Conservation (phyloP, 768 basidiomycete genomes). For the Crassisporium funariophilum region DNA sequence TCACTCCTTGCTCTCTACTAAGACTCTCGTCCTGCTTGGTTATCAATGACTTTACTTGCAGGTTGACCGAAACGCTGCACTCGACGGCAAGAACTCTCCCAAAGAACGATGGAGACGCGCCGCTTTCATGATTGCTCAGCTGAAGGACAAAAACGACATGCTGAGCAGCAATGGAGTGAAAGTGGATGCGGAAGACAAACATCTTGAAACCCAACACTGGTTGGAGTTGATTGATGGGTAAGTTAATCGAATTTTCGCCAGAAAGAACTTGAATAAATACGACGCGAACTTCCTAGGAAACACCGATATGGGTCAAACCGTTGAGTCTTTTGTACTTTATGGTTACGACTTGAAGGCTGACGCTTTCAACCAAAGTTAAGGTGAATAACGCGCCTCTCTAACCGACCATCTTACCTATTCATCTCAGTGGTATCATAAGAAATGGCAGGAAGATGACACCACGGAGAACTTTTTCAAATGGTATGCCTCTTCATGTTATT, state of each 20-base stretch:
- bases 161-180: constrained; percentile 31
- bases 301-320: constrained; percentile 66
- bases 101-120: constrained; percentile 51
- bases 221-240: constrained; percentile 63
- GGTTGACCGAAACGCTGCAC: constrained; percentile 44
- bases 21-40: too few relatives aligned
- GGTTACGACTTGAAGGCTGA: background rate
- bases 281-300: constrained; percentile 34
- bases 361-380: too few relatives aligned
- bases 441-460: constrained; percentile 62
- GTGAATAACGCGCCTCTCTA: too few relatives aligned
- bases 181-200: constrained; percentile 41
- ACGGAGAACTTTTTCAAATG: constrained; percentile 69
- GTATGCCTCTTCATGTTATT: constrained; percentile 26
- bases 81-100: constrained; percentile 46
- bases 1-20: background rate
- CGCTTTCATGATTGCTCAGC: constrained; percentile 38
- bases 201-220: constrained; percentile 64
- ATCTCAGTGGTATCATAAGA: constrained; percentile 57
- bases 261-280: background rate
- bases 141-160: constrained; percentile 47
- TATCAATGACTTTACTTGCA: too few relatives aligned
- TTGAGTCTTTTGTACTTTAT: constrained; percentile 32
- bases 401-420: too few relatives aligned
- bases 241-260: constrained; percentile 13